Conservation (phyloP, 2,329 filamentous ascomycete genomes). For the Calonectria hawksworthii region DNA sequence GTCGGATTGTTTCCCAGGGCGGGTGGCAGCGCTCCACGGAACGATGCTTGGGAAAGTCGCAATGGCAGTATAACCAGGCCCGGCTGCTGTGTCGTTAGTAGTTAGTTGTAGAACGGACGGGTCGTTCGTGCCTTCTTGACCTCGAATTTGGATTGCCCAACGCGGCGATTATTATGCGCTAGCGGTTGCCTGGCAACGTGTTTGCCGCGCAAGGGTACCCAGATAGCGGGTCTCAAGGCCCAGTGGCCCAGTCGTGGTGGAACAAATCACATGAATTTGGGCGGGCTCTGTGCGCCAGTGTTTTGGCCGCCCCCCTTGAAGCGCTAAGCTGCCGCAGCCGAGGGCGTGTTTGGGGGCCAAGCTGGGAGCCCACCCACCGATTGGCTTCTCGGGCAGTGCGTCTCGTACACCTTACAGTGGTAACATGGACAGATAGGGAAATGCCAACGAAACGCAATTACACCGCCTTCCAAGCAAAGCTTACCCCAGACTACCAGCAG, state of each 20-base stretch:
- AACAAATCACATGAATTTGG: neutral
- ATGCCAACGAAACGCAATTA: neutral
- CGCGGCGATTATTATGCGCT: slow-evolving; percentile 19
- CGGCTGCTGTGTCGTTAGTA: slow-evolving; percentile 29
- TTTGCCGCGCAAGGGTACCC: neutral
- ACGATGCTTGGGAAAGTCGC: slow-evolving; percentile 30
- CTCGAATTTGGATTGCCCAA: slow-evolving; percentile 30
- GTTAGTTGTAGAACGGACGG: slow-evolving; percentile 25
- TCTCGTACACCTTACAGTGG: neutral
- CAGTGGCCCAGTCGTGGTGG: neutral
- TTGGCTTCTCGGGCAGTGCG: neutral
- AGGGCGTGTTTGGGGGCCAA: neutral
- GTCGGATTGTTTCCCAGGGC: slow-evolving; percentile 12
- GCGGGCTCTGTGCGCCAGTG: neutral
- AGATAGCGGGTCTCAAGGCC: neutral
- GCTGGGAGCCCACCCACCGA: neutral
- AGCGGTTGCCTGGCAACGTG: slow-evolving; percentile 42
- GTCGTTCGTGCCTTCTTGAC: slow-evolving; percentile 10
- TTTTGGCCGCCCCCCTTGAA: neutral
- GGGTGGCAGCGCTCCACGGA: slow-evolving; percentile 36
- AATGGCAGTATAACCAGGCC: neutral
- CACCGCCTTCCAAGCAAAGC: neutral
- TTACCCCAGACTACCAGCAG: too few species aligned
- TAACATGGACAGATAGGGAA: too few species aligned
- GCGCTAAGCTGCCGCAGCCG: neutral